Evolutionary conservation across 169 alveolate species (phyloP).

Genomic region (Toxoplasma gondii): DNA sequence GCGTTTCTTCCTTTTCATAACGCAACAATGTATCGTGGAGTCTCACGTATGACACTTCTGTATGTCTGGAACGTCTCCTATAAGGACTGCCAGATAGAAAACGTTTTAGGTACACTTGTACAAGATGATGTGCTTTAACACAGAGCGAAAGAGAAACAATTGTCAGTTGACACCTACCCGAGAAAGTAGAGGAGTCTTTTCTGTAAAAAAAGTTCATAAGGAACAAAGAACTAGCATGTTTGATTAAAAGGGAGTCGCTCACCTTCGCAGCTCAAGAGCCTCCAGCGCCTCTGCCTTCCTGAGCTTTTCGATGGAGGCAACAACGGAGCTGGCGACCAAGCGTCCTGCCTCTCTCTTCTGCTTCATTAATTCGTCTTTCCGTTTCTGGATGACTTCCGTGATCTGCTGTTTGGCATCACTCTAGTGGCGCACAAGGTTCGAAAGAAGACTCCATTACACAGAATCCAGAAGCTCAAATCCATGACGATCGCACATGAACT

Average conservation of each 20-base stretch:
- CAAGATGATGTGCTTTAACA: neutral
- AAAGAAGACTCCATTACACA: neutral
- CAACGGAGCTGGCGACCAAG: neutral
- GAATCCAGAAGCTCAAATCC: neutral
- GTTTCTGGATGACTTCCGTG: neutral
- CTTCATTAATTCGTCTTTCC: neutral
- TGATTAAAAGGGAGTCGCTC: neutral
- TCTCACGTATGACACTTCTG: neutral
- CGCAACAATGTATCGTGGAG: too few relatives aligned
- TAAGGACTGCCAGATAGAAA: neutral
- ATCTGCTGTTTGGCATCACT: neutral
- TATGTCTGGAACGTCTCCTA: neutral
- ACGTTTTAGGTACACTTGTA: too few relatives aligned
- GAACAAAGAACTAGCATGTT: too few relatives aligned
- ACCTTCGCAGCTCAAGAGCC: neutral
- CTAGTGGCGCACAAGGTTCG: neutral
- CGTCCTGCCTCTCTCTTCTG: slow-evolving; percentile 9
- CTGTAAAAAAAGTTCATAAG: too few relatives aligned
- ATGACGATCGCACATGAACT: neutral
- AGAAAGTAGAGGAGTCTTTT: too few relatives aligned
- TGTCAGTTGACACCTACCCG: neutral
- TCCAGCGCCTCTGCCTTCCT: slow-evolving; percentile 27
- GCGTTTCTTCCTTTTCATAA: too few relatives aligned
- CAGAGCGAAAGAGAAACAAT: neutral
- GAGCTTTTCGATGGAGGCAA: neutral